Evolutionary conservation across 2,329 filamentous ascomycete genomes (phyloP), one percentile per base, ranked within the genome.

Genomic region (Pezicula rhizophila): DNA sequence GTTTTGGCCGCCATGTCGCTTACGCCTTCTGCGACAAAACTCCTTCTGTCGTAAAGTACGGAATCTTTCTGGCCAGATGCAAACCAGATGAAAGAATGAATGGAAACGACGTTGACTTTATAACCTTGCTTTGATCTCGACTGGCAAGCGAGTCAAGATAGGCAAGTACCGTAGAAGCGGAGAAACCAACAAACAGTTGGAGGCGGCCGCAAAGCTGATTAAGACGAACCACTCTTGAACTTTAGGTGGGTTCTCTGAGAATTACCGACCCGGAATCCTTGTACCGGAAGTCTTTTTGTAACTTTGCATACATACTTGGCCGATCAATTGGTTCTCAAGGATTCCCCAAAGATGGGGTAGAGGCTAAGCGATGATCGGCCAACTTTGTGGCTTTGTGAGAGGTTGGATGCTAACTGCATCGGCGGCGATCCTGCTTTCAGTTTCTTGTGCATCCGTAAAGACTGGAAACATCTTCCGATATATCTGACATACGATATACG

Each of bases 1-100:
- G 28, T 46, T 42, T 46, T 33, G n/a, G 52, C 54, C 14, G 54
- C 44, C 56, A 58, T 58, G n/a, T 49, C 45, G 28, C 11, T 10
- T 31, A 31, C 11, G 28, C 28, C 8, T 31, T 31, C 6, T 23
- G n/a, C 23, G 23, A 23, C 23, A 23, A 4, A 23, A 23, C 23
- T 23, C 23, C 23, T 23, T 23, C 23, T 23, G 23, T 23, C 23
- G 23, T 3, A 5, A 23, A 23, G 23, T 2, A 23, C 23, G 23
- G 23, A 23, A 23, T 23, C 23, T 5, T 23, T 23, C 23, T 23
- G 6, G 23, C 23, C 23, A 23, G 23, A 23, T 23, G 6, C 23
- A 23, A 23, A 7, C 23, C 23, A 23, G 23, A 23, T 23, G 23
- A 2, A 23, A 23, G 23, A 23, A 23, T 3, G 3, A 5, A 31